Conservation (phyloP, 2,329 filamentous ascomycete genomes). For the Fusarium chuoi region DNA sequence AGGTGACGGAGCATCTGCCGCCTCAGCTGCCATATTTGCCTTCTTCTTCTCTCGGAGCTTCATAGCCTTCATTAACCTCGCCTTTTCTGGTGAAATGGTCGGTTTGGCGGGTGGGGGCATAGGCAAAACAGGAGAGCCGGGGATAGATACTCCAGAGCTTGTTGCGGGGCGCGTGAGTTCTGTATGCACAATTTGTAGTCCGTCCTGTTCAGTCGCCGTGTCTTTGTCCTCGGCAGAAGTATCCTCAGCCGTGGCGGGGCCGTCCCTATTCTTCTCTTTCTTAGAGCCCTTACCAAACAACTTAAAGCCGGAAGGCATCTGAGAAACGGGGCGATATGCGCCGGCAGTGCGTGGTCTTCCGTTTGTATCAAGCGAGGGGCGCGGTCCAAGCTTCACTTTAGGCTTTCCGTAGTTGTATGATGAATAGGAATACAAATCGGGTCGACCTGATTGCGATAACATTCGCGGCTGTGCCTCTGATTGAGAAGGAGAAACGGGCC, state of each 20-base stretch:
- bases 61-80: constrained; percentile 92
- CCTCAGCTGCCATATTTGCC: constrained; percentile 46
- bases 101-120: constrained; percentile 57
- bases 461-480: constrained; percentile 58
- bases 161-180: constrained; percentile 52
- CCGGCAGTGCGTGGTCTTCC: constrained; percentile 70
- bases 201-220: constrained; percentile 50
- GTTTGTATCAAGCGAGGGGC: constrained; percentile 76
- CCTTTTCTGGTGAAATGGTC: constrained; percentile 86
- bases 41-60: constrained; percentile 86
- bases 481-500: constrained; percentile 57
- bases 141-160: constrained; percentile 58
- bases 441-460: constrained; percentile 63
- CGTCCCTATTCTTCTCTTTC: constrained; percentile 52
- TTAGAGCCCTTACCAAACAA: constrained; percentile 69
- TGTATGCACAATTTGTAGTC: constrained; percentile 36
- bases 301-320: constrained; percentile 84
- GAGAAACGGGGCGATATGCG: constrained; percentile 77
- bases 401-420: constrained; percentile 70
- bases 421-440: constrained; percentile 61
- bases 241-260: constrained; percentile 46
- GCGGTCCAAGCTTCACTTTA: constrained; percentile 89
- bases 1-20: constrained; percentile 33
- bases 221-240: constrained; percentile 51
- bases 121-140: constrained; percentile 50